Base-by-base conservation (phyloP, 2,329 filamentous ascomycete species). In the Exophiala sideris region DNA sequence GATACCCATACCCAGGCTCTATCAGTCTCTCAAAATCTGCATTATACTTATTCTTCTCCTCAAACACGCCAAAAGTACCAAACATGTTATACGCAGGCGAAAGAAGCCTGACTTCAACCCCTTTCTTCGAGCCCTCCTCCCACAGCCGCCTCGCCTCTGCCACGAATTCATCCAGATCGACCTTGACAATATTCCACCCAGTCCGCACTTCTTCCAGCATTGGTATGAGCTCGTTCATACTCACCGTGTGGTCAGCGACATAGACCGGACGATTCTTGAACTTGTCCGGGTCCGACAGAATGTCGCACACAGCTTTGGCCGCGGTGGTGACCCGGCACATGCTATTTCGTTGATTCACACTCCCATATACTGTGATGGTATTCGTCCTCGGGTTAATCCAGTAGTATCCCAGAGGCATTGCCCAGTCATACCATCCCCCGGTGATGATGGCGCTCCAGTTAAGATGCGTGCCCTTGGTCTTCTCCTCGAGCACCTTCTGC, bases 371-470 rank as follows among this genome's bases (percentile, higher is more conserved):
- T 10, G 39, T 29, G 42, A 55, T 33, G n/a, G 52, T 51, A 9
- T 55, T 48, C 14, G 52, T 54, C 35, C 34, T 35, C 21, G 52
- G 52, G 29, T 55, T 55, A 42, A 55, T 44, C 48, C 52, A 55
- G 42, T 55, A 55, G 35, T 50, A 55, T 3, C 52, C 52, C n/a
- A 55, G 48, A 1, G 52, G 52, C 4, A 55, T 51, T 20, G 52
- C 52, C 52, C 47, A 54, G 29, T 54, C 52, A 48, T 55, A 55
- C 52, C 52, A 55, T 7, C 52, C 52, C 2, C 52, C 52, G 5
- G 52, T 55, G 24, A 55, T 55, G 20, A 55, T 50, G 18, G 52
- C 52, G 32, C 34, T 55, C 52, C 47, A 55, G 8, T 16, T 40
- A 10, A 50, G 41, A 29, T 38, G 16, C 10, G 47, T 36, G 4